A percentile compares a stretch with the other conserved stretches of the same genome.
Conservation (phyloP, 2,329 filamentous ascomycete species). For the Neonectria ditissima region DNA sequence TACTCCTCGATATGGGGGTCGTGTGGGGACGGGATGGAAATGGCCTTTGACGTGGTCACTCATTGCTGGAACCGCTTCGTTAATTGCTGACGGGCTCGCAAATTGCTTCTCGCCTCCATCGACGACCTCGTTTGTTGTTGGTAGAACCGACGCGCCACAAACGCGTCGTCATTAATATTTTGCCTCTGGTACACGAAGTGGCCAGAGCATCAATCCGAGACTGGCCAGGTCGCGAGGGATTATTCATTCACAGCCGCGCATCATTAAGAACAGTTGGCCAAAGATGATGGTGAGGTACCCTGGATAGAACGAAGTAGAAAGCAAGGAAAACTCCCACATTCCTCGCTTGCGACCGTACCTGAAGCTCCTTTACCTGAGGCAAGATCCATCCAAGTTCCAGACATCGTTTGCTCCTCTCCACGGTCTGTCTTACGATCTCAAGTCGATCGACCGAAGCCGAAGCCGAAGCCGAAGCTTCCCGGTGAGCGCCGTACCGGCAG, state of each 20-base stretch:
- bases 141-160: not conserved
- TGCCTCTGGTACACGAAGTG: not conserved
- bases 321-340: no score
- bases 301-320: not conserved
- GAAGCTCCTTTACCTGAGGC: slow-evolving; percentile 25
- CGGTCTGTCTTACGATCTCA: not conserved
- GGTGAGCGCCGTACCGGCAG: slow-evolving; percentile 9
- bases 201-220: not conserved
- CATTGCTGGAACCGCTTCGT: slow-evolving; percentile 15
- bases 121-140: not conserved
- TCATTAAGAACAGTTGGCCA: slow-evolving; percentile 13
- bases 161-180: not conserved
- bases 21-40: slow-evolving; percentile 19
- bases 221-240: slow-evolving; percentile 9
- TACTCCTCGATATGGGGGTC: not conserved
- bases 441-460: not conserved
- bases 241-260: slow-evolving; percentile 33
- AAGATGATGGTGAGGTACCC: not conserved
- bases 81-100: slow-evolving; percentile 18
- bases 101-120: slow-evolving; percentile 4
- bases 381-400: slow-evolving; percentile 1
- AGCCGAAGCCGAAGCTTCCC: not conserved
- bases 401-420: not conserved
- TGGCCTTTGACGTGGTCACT: slow-evolving; percentile 19
- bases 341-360: not conserved